Conservation (phyloP, 805 yeast genomes). For the Huiozyma naganishii region DNA sequence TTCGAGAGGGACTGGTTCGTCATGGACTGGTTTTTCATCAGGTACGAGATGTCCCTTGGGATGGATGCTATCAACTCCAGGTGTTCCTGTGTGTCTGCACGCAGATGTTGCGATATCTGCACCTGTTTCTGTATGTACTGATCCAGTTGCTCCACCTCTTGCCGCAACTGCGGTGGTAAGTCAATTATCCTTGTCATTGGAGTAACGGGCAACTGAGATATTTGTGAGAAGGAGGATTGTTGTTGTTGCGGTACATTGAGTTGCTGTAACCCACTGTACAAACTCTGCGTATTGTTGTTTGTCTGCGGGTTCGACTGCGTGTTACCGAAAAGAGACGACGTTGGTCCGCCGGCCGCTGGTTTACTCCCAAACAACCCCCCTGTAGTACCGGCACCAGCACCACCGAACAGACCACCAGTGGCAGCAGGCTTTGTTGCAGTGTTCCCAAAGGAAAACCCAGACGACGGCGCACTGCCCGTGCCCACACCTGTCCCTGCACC, state of each 20-base stretch:
- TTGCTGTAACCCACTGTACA: conserved; percentile 1
- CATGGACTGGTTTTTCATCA: conserved; percentile 49
- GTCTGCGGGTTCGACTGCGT: conserved; percentile 2
- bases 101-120: conserved; percentile 55
- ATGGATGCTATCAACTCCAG: conserved; percentile 54
- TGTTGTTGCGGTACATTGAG: conserved; percentile 9
- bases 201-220: conserved; percentile 40
- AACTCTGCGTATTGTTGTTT: not conserved
- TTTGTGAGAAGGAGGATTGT: conserved; percentile 32
- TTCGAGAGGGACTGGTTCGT: conserved; percentile 52
- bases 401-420: conserved; percentile 8
- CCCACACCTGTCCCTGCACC: conserved; percentile 11
- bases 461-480: conserved; percentile 8
- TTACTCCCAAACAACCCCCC: conserved; percentile 8
- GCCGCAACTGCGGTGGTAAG: conserved; percentile 58
- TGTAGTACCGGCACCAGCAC: conserved; percentile 1
- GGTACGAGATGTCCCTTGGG: conserved; percentile 59
- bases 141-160: conserved; percentile 60
- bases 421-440: conserved; percentile 4
- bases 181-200: conserved; percentile 70
- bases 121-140: conserved; percentile 65
- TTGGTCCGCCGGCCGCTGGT: conserved; percentile 1
- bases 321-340: conserved; percentile 7
- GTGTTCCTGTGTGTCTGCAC: conserved; percentile 52
- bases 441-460: conserved; percentile 27